These are phyloP conservation scores for Tetrahymena elliotti DNA, from an alignment of 73 alveolate species.

Conservation along the genomic window DNA sequence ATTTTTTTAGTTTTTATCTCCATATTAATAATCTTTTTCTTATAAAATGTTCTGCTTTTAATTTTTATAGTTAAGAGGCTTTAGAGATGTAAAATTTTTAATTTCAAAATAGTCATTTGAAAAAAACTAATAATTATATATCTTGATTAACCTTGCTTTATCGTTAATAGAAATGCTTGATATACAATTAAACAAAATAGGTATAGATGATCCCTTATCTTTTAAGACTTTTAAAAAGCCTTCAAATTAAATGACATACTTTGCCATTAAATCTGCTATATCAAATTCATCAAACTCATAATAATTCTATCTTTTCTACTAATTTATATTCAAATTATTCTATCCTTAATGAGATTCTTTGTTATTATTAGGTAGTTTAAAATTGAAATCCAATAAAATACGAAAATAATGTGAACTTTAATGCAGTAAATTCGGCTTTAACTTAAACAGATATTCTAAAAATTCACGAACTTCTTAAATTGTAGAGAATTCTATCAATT, in stretches of 20 bases:
- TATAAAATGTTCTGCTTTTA: not conserved
- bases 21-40: not conserved
- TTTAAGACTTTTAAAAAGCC: not conserved
- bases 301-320: not conserved
- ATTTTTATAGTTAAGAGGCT: not conserved
- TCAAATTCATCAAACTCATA: not conserved
- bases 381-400: not conserved
- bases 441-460: not conserved
- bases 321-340: not conserved
- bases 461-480: not conserved
- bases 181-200: not conserved
- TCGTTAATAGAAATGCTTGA: not conserved
- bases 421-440: not conserved
- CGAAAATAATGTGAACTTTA: not conserved
- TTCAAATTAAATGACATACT: not conserved
- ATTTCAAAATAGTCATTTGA: not conserved
- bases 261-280: not conserved
- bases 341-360: not conserved
- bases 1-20: not conserved
- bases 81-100: not conserved
- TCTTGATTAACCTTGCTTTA: not conserved
- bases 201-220: not conserved
- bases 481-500: not conserved
- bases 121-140: not conserved
- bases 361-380: not conserved